Conservation (phyloP, 495 filamentous ascomycete species). For the Penicillium coprophilum region DNA sequence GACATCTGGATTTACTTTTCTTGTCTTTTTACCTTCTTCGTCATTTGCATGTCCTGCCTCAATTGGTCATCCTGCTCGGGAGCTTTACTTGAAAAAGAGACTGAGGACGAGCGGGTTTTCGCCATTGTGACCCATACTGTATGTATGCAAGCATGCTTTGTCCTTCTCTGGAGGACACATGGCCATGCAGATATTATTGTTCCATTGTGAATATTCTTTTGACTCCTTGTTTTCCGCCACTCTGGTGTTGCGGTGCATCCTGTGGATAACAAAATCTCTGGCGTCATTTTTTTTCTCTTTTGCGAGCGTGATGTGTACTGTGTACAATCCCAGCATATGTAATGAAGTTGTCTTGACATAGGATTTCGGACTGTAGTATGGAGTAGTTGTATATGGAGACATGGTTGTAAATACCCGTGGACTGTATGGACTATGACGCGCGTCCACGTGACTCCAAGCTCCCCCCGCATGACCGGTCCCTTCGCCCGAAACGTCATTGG, state of each 20-base stretch:
- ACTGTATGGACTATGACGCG: background rate
- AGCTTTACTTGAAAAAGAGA: constrained; percentile 6
- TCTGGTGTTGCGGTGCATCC: constrained; percentile 12
- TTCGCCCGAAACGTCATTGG: constrained; percentile 44
- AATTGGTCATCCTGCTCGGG: constrained; percentile 9
- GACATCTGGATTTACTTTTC: constrained; percentile 10
- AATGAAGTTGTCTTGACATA: constrained; percentile 8
- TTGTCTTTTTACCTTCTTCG: constrained; percentile 24
- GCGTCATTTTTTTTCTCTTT: constrained; percentile 13
- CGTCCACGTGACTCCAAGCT: constrained; percentile 12
- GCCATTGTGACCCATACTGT: constrained; percentile 15
- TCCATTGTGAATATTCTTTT: constrained; percentile 44
- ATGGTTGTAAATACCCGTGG: too few relatives aligned
- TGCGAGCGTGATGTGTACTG: constrained; percentile 26
- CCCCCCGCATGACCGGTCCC: constrained; percentile 25
- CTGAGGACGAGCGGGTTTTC: background rate
- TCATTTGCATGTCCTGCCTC: constrained; percentile 25
- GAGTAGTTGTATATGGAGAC: too few relatives aligned
- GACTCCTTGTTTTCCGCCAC: constrained; percentile 26
- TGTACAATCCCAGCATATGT: constrained; percentile 14
- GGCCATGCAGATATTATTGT: constrained; percentile 24
- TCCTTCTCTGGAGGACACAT: constrained; percentile 14
- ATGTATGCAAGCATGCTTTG: constrained; percentile 25
- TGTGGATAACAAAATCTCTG: constrained; percentile 32
- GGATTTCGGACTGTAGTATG: too few relatives aligned